Conservation (phyloP, 1,284 basidiomycete genomes). For the Apiotrichum laibachii region DNA sequence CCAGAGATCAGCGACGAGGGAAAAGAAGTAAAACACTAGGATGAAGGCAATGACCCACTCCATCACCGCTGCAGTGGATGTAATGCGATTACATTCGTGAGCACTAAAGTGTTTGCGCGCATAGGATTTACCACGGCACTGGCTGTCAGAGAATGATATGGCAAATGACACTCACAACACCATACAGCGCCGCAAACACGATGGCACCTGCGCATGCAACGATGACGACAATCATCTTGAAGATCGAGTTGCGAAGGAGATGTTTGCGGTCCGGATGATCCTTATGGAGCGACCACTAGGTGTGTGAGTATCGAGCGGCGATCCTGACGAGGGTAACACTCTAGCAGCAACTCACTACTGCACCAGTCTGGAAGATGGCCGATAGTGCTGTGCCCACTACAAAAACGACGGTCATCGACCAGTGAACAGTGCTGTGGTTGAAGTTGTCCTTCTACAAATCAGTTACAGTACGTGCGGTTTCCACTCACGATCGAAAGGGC, state of each 20-base stretch:
- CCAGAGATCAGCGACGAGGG: conserved; percentile 44
- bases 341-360: conserved; percentile 46
- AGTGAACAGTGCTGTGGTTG: conserved; percentile 53
- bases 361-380: conserved; percentile 54
- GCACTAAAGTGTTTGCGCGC: conserved; percentile 24
- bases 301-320: no score
- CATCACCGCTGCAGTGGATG: conserved; percentile 51
- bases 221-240: conserved; percentile 53
- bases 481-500: conserved; percentile 50
- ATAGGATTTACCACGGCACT: conserved; percentile 36
- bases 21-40: conserved; percentile 49
- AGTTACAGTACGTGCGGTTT: neutral
- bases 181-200: conserved; percentile 53
- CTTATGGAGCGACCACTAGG: conserved; percentile 48
- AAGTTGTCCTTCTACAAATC: conserved; percentile 47
- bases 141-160: conserved; percentile 2
- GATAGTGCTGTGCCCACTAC: conserved; percentile 54
- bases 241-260: conserved; percentile 52
- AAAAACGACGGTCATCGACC: conserved; percentile 55
- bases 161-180: conserved; percentile 26
- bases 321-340: neutral
- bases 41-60: conserved; percentile 54
- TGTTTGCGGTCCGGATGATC: conserved; percentile 52
- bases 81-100: conserved; percentile 50
- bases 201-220: conserved; percentile 53